Evolutionary conservation across 192 early-diverging fungal species (phyloP), one percentile per base, ranked within the genome.

Genomic region (Linnemannia schmuckeri): DNA sequence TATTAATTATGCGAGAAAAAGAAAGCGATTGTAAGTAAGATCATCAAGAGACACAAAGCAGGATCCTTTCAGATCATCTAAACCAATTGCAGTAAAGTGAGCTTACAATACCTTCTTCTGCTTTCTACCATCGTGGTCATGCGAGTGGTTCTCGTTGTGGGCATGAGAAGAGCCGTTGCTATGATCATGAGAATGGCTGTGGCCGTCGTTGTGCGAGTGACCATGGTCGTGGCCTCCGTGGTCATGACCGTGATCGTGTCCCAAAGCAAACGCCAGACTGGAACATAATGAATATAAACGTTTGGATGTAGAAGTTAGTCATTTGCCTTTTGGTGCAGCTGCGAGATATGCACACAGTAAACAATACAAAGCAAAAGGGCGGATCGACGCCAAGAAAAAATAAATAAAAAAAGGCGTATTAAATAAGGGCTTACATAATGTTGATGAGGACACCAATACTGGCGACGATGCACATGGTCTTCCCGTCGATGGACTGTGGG

Each of bases 391-490:
- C 18, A n/a, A 46, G 55, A 72, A 22, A 71, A 0, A 41, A 70
- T 0, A 33, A 35, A 41, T 0, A 40, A 70, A 20, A 38, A 70
- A n/a, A 27, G 24, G 24, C n/a, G n/a, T 37, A 37, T 27, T 5
- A 12, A 61, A 27, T 72, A 63, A 27, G 63, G 47, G 1, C 94
- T 78, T 96, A 92, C 84, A 95, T 90, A 63, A 96, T 88, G 82
- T 97, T 97, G 52, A 97, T 92, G 38, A 74, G 80, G 24, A 97
- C 95, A 41, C 96, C 96, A 54, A 95, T 90, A 15, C 87, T 72
- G 24, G 96, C 95, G 10, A 94, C 95, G 52, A 88, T 55, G 52
- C 94, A 91, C 96, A 96, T 96, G 52, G 93, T 89, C 78, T 88
- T 89, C 61, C 92, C 96, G 76, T 96, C 91, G 41, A 96, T 94